Conservation (phyloP, 2,329 filamentous ascomycete species). For the Eutypa lata region DNA sequence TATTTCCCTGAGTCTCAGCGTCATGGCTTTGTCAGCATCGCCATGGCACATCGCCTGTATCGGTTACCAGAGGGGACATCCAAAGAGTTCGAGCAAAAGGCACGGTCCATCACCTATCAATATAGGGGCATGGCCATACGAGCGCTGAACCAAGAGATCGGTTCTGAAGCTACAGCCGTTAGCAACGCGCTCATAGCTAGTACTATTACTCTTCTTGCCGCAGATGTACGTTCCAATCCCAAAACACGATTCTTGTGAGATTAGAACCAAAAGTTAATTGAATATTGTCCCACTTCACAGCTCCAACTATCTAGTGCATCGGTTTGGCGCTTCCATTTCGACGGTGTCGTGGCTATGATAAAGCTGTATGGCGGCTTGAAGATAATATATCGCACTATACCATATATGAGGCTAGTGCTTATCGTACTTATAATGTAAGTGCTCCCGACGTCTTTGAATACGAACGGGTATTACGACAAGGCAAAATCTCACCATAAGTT, state of each 20-base stretch:
- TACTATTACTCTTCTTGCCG: constrained; percentile 24
- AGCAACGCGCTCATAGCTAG: constrained; percentile 24
- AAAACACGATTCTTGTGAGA: background rate
- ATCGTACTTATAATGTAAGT: constrained; percentile 24
- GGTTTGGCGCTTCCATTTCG: constrained; percentile 29
- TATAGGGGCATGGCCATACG: constrained; percentile 26
- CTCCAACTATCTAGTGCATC: constrained; percentile 3
- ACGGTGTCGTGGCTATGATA: constrained; percentile 25
- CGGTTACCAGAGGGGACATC: constrained; percentile 8
- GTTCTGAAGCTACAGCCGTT: constrained; percentile 11
- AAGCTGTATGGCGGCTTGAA: constrained; percentile 27
- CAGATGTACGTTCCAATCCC: constrained; percentile 24
- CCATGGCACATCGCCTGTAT: constrained; percentile 16
- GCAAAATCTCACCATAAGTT: background rate
- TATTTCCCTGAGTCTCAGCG: constrained; percentile 11
- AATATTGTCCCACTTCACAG: too few relatives aligned
- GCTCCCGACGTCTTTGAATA: background rate
- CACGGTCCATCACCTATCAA: constrained; percentile 15
- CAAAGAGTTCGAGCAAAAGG: constrained; percentile 1
- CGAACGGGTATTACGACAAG: background rate
- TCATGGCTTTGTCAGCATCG: constrained; percentile 17
- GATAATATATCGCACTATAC: constrained; percentile 9
- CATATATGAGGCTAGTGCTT: constrained; percentile 6
- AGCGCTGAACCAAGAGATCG: constrained; percentile 26
- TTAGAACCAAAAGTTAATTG: background rate